A percentile compares a stretch with the other conserved stretches of the same genome.
These are phyloP conservation scores for Gynandropsis gynandra DNA, from an alignment of 345 rosid genomes.

Conservation along the genomic window DNA sequence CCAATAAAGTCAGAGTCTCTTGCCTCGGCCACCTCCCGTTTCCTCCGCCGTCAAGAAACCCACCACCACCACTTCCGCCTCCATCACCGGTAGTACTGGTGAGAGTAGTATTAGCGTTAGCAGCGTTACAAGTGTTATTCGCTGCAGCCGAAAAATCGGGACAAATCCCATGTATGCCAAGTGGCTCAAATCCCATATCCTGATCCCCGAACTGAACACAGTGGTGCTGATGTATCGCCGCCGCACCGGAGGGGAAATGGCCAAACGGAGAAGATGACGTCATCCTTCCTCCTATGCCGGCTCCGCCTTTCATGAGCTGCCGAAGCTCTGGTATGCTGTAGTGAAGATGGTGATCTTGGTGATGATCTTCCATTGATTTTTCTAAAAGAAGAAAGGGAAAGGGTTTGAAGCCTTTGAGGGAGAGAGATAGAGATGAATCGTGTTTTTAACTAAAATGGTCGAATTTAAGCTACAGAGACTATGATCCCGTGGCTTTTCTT, in stretches of 20 bases:
- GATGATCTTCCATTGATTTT: conserved; percentile 54
- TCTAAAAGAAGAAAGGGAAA: conserved; percentile 5
- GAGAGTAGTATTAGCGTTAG: conserved; percentile 18
- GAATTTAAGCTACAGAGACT: conserved; percentile 61
- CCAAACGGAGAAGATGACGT: conserved; percentile 16
- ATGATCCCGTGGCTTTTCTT: conserved; percentile 55
- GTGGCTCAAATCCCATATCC: conserved; percentile 38
- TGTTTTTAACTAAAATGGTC: conserved; percentile 85
- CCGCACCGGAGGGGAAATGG: conserved; percentile 25
- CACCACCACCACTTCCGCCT: conserved; percentile 30
- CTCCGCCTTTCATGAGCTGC: conserved; percentile 49
- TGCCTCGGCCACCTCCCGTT: conserved; percentile 93
- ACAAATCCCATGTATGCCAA: conserved; percentile 37
- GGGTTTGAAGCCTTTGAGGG: too few species aligned
- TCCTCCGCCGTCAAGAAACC: conserved; percentile 40
- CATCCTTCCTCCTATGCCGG: conserved; percentile 29
- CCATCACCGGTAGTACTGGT: too few species aligned
- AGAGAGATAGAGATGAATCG: conserved; percentile 47
- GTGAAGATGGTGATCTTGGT: conserved; percentile 29
- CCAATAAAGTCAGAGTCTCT: conserved; percentile 90
- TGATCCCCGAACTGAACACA: conserved; percentile 27
- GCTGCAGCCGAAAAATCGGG: conserved; percentile 28
- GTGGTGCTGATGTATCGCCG: conserved; percentile 10
- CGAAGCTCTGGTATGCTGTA: conserved; percentile 55
- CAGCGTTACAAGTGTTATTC: conserved; percentile 17